phyloP scores from a whole-genome alignment of 768 basidiomycete genomes.

The Lactifluus volemus region DNA sequence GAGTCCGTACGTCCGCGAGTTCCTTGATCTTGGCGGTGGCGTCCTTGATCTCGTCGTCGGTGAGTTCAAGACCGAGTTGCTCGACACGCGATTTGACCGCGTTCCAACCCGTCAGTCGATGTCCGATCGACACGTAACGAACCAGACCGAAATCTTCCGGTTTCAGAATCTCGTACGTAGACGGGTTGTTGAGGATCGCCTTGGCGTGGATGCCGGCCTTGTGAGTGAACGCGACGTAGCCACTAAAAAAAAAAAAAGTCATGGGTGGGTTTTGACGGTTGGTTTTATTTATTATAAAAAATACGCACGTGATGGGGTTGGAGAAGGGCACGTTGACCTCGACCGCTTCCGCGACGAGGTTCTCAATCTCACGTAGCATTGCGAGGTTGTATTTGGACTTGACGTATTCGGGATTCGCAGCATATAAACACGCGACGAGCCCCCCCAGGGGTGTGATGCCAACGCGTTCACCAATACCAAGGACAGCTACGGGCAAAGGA shows the following conservation, averaged over 20 bases:
- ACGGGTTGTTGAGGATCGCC: conserved; percentile 98
- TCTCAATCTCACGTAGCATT: conserved; percentile 98
- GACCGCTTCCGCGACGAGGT: conserved; percentile 96
- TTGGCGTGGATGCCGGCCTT: conserved; percentile 99
- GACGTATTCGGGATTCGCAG: conserved; percentile 97
- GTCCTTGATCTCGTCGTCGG: conserved; percentile 96
- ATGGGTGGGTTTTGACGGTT: background rate
- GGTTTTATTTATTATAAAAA: background rate
- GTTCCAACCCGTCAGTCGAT: conserved; percentile 97
- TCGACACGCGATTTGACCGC: conserved; percentile 99
- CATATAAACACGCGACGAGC: conserved; percentile 92
- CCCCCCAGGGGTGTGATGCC: conserved; percentile 98
- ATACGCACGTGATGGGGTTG: conserved; percentile 80
- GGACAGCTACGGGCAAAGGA: conserved; percentile 51
- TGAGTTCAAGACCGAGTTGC: conserved; percentile 84
- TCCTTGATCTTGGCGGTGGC: conserved; percentile 99
- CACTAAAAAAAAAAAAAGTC: conserved; percentile 38
- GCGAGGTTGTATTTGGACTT: conserved; percentile 97
- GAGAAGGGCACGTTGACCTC: conserved; percentile 97
- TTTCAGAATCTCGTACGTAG: conserved; percentile 98
- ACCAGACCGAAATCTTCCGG: conserved; percentile 98
- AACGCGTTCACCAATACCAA: conserved; percentile 98
- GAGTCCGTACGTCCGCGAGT: conserved; percentile 94
- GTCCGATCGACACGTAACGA: conserved; percentile 96
- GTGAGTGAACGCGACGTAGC: conserved; percentile 99